A percentile compares a stretch with the other conserved stretches of the same genome.
These are phyloP conservation scores for Starmerella khaoyaiensis DNA, from an alignment of 805 yeast species.

Conservation along the genomic window DNA sequence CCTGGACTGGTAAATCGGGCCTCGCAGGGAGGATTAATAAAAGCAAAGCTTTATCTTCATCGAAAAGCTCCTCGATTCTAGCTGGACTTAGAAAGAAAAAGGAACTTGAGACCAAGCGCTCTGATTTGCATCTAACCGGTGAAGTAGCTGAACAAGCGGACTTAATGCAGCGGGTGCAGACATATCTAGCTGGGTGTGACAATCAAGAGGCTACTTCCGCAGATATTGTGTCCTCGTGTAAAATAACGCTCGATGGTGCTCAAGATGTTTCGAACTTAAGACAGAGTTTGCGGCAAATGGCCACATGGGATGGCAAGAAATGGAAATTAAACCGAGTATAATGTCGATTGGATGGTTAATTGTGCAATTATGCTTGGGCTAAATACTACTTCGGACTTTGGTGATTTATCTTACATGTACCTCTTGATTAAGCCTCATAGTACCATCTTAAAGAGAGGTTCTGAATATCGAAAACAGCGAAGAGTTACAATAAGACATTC, in stretches of 20 bases:
- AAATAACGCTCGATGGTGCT: constrained; percentile 34
- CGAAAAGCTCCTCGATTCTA: constrained; percentile 38
- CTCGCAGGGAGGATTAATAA: constrained; percentile 45
- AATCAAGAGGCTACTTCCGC: constrained; percentile 38
- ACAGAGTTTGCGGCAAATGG: constrained; percentile 53
- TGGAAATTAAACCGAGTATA: constrained; percentile 6
- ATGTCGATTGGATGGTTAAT: background rate
- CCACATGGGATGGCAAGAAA: constrained; percentile 38
- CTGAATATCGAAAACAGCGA: too few species aligned
- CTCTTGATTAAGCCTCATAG: too few species aligned
- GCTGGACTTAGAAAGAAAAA: constrained; percentile 36
- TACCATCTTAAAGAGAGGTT: too few species aligned
- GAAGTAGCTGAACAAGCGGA: constrained; percentile 20
- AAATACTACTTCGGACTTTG: background rate
- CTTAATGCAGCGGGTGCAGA: constrained; percentile 30
- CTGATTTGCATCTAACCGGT: constrained; percentile 2
- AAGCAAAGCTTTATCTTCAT: background rate
- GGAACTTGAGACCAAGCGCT: constrained; percentile 26
- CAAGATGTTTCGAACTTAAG: constrained; percentile 49
- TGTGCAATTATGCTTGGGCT: background rate
- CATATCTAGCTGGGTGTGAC: constrained; percentile 30
- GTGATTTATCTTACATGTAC: background rate
- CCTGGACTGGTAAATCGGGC: constrained; percentile 94
- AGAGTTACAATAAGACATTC: too few species aligned
- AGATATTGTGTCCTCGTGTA: constrained; percentile 33